Percentiles rank a stretch among this genome's conserved stretches.
Evolutionary conservation across 257 asterid species (phyloP).

Genomic region (Verbena officinalis): DNA sequence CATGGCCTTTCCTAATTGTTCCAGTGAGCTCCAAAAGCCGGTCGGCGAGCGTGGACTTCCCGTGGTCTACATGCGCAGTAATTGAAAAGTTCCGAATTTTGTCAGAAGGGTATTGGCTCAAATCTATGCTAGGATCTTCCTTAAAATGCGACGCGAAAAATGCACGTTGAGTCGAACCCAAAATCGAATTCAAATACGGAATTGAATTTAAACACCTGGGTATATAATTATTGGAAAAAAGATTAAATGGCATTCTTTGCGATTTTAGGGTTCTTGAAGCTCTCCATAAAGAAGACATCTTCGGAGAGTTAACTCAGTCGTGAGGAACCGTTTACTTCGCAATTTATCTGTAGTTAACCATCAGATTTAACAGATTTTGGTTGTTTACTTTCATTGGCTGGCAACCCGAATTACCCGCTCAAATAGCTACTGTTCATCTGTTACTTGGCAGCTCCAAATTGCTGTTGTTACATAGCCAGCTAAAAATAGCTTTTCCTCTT

Average conservation of each 20-base stretch:
- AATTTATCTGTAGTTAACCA: no score
- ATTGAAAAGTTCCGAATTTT: constrained; percentile 89
- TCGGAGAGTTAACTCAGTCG: constrained; percentile 7
- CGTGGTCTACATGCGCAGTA: constrained; percentile 97
- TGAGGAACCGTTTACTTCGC: constrained; percentile 24
- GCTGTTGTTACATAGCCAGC: no score
- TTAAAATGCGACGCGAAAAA: constrained; percentile 71
- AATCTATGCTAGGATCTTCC: constrained; percentile 70
- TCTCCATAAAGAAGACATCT: constrained; percentile 54
- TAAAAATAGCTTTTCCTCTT: no score
- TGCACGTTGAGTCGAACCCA: constrained; percentile 56
- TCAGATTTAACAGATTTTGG: no score
- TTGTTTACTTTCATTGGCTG: no score
- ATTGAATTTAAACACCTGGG: constrained; percentile 26
- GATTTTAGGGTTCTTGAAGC: constrained; percentile 44
- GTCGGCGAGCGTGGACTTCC: constrained; percentile 98
- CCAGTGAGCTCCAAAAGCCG: constrained; percentile 97
- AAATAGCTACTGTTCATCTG: no score
- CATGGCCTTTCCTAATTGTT: constrained; percentile 89
- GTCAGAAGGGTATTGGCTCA: constrained; percentile 72
- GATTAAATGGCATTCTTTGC: constrained; percentile 21
- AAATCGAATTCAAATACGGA: constrained; percentile 28
- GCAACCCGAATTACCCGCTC: no score
- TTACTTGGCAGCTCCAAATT: no score
- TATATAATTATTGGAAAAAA: constrained; percentile 5